A percentile compares a stretch with the other conserved stretches of the same genome.
These are phyloP conservation scores for Lactarius indigo DNA, from an alignment of 768 basidiomycete species.

Conservation along the genomic window DNA sequence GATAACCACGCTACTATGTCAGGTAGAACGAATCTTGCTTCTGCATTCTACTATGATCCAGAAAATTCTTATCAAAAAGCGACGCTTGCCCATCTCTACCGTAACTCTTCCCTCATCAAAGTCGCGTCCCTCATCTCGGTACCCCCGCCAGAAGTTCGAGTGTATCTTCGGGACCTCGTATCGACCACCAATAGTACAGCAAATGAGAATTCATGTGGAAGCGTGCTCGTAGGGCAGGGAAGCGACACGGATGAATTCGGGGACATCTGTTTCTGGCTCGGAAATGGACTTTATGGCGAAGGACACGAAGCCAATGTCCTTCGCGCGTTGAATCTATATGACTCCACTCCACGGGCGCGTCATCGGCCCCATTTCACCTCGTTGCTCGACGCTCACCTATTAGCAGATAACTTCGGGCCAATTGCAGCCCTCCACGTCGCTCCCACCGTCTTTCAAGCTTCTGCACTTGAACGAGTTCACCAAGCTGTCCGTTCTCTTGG, in stretches of 20 bases:
- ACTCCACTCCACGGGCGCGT: constrained; percentile 19
- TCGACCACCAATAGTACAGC: constrained; percentile 40
- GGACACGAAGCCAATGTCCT: constrained; percentile 35
- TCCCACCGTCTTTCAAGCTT: constrained; percentile 18
- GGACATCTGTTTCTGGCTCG: constrained; percentile 53
- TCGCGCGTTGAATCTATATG: constrained; percentile 28
- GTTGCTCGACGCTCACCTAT: constrained; percentile 6
- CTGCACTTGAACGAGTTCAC: constrained; percentile 15
- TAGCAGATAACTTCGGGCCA: constrained; percentile 19
- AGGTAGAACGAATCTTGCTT: constrained; percentile 9
- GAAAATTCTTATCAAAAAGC: constrained; percentile 21
- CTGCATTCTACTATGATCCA: constrained; percentile 16
- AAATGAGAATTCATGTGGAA: constrained; percentile 42
- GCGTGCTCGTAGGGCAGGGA: constrained; percentile 49
- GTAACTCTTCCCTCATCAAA: constrained; percentile 22
- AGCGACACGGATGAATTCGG: constrained; percentile 57
- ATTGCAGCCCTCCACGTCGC: constrained; percentile 20
- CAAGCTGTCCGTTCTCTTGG: constrained; percentile 21
- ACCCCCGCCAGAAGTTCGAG: constrained; percentile 17
- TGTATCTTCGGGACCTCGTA: constrained; percentile 34
- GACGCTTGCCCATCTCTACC: constrained; percentile 22
- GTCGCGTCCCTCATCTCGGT: constrained; percentile 20
- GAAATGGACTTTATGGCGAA: constrained; percentile 37
- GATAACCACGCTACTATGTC: constrained; percentile 5
- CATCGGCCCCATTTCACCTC: constrained; percentile 1